Base-by-base conservation (phyloP, 1,139 yeast genomes). In the Saccharomyces hybrid region DNA sequence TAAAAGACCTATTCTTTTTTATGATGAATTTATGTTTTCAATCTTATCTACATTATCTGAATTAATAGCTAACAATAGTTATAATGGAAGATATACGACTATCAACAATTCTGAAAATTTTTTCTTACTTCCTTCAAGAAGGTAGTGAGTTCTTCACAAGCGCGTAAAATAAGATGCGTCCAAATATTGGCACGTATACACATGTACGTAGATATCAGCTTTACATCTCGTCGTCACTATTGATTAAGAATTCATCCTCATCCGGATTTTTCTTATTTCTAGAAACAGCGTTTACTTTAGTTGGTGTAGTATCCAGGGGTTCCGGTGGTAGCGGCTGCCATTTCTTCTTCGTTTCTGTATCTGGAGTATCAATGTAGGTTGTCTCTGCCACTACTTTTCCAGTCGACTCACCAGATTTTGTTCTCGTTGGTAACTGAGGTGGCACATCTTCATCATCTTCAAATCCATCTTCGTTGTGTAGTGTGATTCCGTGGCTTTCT, bases 401-500 rank as follows among this genome's bases (percentile, higher is more conserved):
- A 47, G 56, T 57, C 38, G 58, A 53, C 16, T 47, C 46, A 1
- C 25, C 46, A 8, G 70, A 54, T 49, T 65, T 57, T 73, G 78
- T 66, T 56, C 73, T 66, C 1, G 64, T 61, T 44, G 76, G 73
- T 51, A 69, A 60, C 55, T 78, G 77, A 25, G 76, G 74, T 42
- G 81, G 81, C n/a, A 74, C 71, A 31, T 69, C 72, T 47, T 59
- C 67, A 51, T 64, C 65, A n/a, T 59, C 65, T 20, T 65, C 70
- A 11, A 66, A 68, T 14, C 70, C 69, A 48, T 74, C 79, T 49
- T 79, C 76, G 59, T 78, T 76, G 53, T 72, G 74, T 65, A 82
- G 72, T 50, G 76, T 73, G 56, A 83, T 81, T 32, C 82, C 80
- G 59, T 77, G 81, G 71, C 79, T 83, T 63, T 83, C 84, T 44